phyloP scores from a whole-genome alignment of 2,329 filamentous ascomycete species.

The Sporothrix curviconia region DNA sequence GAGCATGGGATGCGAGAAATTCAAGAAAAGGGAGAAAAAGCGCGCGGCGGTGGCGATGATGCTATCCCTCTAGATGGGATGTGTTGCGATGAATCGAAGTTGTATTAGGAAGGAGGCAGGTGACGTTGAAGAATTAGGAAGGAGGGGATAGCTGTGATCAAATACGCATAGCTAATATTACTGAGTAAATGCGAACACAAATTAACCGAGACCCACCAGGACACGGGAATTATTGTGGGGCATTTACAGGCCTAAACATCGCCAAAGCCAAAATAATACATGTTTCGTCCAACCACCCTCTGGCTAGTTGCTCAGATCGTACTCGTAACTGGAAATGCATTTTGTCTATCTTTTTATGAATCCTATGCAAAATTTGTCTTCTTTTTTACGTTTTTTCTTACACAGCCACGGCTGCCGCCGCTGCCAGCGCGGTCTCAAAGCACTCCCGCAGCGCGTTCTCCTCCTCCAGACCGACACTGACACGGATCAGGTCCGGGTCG shows the following conservation, averaged over 20 bases:
- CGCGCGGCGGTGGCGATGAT: neutral
- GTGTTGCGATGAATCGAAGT: neutral
- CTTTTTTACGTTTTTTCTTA: too few relatives aligned
- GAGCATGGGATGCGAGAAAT: too few relatives aligned
- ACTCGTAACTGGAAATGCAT: too few relatives aligned
- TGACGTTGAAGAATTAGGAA: neutral
- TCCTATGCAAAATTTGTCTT: too few relatives aligned
- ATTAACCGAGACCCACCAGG: neutral
- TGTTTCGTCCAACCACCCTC: too few relatives aligned
- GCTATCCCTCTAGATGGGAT: neutral
- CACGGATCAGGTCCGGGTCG: conserved; percentile 69
- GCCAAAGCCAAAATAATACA: too few relatives aligned
- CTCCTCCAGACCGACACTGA: conserved; percentile 88
- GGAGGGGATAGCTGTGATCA: too few relatives aligned
- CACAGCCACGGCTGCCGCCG: conserved; percentile 33
- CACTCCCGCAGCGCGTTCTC: conserved; percentile 54
- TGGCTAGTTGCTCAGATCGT: too few relatives aligned
- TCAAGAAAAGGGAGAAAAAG: neutral
- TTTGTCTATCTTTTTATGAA: neutral
- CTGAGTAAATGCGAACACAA: too few relatives aligned
- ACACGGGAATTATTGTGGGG: too few relatives aligned
- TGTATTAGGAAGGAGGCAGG: neutral
- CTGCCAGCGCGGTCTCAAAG: conserved; percentile 65
- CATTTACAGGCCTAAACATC: neutral
- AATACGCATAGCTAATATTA: too few relatives aligned